phyloP scores from a whole-genome alignment of 768 basidiomycete species.

The Lentinula raphanica region DNA sequence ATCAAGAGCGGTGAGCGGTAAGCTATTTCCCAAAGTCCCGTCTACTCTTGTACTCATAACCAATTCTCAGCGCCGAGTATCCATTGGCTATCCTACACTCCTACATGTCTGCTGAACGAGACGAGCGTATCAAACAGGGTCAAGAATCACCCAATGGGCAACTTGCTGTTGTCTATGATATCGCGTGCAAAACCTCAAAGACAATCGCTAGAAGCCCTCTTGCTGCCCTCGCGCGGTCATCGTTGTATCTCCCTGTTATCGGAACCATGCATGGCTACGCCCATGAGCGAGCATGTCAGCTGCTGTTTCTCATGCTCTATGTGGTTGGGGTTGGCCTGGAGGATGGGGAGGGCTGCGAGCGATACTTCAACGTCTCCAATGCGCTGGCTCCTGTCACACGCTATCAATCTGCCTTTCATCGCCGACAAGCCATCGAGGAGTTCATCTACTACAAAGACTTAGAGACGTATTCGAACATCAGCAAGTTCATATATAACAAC shows the following conservation, averaged over 20 bases:
- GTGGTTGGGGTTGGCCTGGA: conserved; percentile 14
- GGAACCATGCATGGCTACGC: conserved; percentile 19
- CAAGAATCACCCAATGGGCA: neutral
- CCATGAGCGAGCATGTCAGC: conserved; percentile 18
- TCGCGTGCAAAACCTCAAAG: conserved; percentile 18
- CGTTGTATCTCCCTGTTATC: neutral
- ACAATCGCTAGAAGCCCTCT: conserved; percentile 17
- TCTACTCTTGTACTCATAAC: neutral
- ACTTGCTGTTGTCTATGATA: conserved; percentile 15
- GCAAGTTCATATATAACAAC: too few species aligned
- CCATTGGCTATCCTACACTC: conserved; percentile 14
- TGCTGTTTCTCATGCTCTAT: conserved; percentile 14
- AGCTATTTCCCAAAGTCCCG: neutral
- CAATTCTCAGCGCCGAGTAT: conserved; percentile 19
- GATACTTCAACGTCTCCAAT: conserved; percentile 8
- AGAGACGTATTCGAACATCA: conserved; percentile 7
- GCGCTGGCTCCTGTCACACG: conserved; percentile 9
- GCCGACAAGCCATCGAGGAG: conserved; percentile 3
- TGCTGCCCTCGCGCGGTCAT: neutral
- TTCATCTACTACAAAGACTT: conserved; percentile 3
- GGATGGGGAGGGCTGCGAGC: conserved; percentile 16
- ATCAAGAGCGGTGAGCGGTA: conserved; percentile 4
- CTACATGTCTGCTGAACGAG: conserved; percentile 7
- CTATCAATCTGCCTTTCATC: conserved; percentile 16
- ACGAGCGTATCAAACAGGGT: neutral